Base-by-base conservation (phyloP, 805 yeast genomes). In the Candida qinlingensis region DNA sequence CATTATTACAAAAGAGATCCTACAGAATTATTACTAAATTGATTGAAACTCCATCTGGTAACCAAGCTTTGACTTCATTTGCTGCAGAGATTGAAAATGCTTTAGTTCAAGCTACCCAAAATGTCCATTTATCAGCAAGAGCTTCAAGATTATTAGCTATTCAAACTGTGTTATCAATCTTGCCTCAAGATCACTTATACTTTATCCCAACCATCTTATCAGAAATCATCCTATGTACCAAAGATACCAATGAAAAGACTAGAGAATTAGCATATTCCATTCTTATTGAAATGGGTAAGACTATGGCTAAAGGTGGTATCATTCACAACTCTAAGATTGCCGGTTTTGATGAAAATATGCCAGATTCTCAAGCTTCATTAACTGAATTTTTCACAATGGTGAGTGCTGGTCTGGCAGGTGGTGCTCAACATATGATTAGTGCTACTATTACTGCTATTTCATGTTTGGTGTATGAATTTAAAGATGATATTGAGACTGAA, bases 341-440 rank as follows among this genome's bases (percentile, higher is more conserved):
- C 35, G 87, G 83, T 3, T 76, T 85, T 62, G 90, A 79, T 42
- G 68, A 73, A 6, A 76, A 71, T 6, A 76, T 81, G 30, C 85
- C 86, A n/a, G 78, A 78, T 51, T 71, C 69, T 29, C 71, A 83
- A 8, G 94, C 96, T 7, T 74, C 81, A 19, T 73, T 91, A 48
- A 77, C 82, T 41, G 97, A 91, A 67, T 91, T 75, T 63, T 88
- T 92, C 72, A 89, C 95, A 31, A 88, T 94, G 85, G 85, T 92
- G 31, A 80, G 92, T 66, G 99, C 97, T 30, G 99, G 99, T 71
- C 74, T 95, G 56, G 97, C 94, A 36, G 97, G 97, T 49, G 83
- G 86, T 55, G 79, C 94, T 31, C 92, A 95, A 35, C 96, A 92
- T 70, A 92, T 92, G 97, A 87, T 94, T 33, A 87, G 96, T 60